A percentile compares a stretch with the other conserved stretches of the same genome.
These are phyloP conservation scores for Penicillium sp. DNA, from an alignment of 2,329 filamentous ascomycete species.

Conservation along the genomic window DNA sequence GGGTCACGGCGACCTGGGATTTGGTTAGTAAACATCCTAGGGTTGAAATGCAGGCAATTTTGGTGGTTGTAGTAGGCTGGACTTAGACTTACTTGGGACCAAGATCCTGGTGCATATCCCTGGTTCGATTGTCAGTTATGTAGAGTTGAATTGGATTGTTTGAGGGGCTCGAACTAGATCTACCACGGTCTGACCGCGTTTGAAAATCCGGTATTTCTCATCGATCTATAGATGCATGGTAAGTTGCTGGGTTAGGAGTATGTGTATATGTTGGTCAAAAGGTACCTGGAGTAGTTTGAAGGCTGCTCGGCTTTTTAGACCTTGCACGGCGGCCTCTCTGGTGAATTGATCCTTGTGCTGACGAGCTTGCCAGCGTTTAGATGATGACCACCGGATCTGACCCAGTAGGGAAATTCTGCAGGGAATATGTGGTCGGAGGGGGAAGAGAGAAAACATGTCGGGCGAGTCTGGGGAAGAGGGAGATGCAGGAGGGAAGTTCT, in stretches of 20 bases:
- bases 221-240: too few species aligned
- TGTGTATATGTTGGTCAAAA: too few species aligned
- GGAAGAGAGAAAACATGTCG: conserved; percentile 12
- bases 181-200: conserved; percentile 79
- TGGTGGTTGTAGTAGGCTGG: neutral
- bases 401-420: neutral
- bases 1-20: conserved; percentile 77
- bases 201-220: conserved; percentile 78
- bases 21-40: too few species aligned
- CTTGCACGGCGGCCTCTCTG: conserved; percentile 74
- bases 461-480: neutral
- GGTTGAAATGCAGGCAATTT: too few species aligned
- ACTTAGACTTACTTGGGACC: conserved; percentile 56
- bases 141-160: neutral
- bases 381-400: conserved; percentile 55
- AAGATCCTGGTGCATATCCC: conserved; percentile 61
- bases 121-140: conserved; percentile 22
- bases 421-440: neutral
- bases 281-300: conserved; percentile 91
- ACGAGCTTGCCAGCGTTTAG: conserved; percentile 79
- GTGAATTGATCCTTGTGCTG: conserved; percentile 75
- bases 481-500: conserved; percentile 14
- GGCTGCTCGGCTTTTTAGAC: conserved; percentile 85
- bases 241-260: too few species aligned
- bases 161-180: conserved; percentile 68